Percentiles rank a stretch among this genome's conserved stretches.
Evolutionary conservation across 2,329 filamentous ascomycete genomes (phyloP).

Genomic region (Diaporthe eres): DNA sequence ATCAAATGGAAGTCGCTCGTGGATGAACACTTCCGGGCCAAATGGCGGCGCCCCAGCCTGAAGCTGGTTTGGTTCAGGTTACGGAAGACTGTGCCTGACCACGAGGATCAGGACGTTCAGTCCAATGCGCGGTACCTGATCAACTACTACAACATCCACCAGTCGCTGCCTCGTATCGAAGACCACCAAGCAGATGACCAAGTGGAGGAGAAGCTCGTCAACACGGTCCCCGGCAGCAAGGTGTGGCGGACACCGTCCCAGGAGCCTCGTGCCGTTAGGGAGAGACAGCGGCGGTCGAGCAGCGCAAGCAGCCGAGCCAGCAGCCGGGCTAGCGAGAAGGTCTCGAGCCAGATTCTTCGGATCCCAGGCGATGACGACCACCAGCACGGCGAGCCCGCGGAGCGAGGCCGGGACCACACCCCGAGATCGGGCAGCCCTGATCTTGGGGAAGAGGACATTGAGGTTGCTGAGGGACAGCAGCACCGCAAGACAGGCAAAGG

Average conservation of each 20-base stretch:
- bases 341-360: conserved; percentile 37
- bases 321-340: conserved; percentile 15
- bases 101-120: conserved; percentile 50
- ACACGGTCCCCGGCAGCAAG: conserved; percentile 18
- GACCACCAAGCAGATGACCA: conserved; percentile 34
- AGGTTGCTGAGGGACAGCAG: neutral
- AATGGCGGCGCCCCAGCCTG: conserved; percentile 55
- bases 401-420: conserved; percentile 1
- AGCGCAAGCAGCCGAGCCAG: conserved; percentile 31
- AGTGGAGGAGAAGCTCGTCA: conserved; percentile 36
- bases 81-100: conserved; percentile 52
- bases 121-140: conserved; percentile 55
- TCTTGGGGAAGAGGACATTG: neutral
- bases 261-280: conserved; percentile 33
- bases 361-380: conserved; percentile 8
- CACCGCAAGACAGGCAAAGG: neutral
- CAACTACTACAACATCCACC: conserved; percentile 27
- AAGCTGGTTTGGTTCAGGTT: conserved; percentile 58
- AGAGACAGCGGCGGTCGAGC: conserved; percentile 38
- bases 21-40: conserved; percentile 56
- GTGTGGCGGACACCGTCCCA: conserved; percentile 34
- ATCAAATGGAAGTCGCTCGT: conserved; percentile 65
- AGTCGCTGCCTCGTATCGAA: conserved; percentile 18
- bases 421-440: neutral
- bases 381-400: neutral